Percentiles rank a stretch among this genome's conserved stretches.
phyloP scores from a whole-genome alignment of 306 rosid species.

The Sesbania bispinosa region DNA sequence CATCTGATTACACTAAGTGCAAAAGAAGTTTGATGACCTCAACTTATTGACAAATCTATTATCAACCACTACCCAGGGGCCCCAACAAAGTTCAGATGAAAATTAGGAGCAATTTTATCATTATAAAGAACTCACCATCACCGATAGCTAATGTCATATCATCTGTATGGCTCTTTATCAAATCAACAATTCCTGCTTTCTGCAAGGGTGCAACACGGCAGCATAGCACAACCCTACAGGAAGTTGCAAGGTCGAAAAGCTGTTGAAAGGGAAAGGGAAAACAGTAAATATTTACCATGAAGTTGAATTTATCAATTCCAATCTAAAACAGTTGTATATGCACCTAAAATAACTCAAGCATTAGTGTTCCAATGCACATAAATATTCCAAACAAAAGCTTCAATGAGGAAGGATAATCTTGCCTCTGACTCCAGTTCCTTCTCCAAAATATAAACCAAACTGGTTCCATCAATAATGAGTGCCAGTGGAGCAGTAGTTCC shows the following conservation, averaged over 20 bases:
- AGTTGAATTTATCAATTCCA: slow-evolving; percentile 1
- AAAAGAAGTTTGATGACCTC: slow-evolving; percentile 12
- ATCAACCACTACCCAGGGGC: background rate
- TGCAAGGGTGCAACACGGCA: slow-evolving; percentile 99
- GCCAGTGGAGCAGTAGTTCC: slow-evolving; percentile 56
- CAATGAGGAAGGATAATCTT: slow-evolving; percentile 30
- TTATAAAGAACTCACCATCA: slow-evolving; percentile 60
- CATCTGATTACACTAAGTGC: slow-evolving; percentile 12
- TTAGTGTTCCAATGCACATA: background rate
- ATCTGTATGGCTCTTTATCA: slow-evolving; percentile 83
- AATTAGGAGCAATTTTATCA: background rate
- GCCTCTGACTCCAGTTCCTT: slow-evolving; percentile 83
- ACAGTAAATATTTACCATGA: slow-evolving; percentile 21
- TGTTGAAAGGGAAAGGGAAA: slow-evolving; percentile 38
- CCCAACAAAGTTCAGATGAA: slow-evolving; percentile 9
- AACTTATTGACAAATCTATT: slow-evolving; percentile 8
- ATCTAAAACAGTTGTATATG: background rate
- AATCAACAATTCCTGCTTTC: slow-evolving; percentile 97
- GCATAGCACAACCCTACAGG: slow-evolving; percentile 87
- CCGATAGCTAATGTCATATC: slow-evolving; percentile 99
- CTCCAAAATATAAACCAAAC: slow-evolving; percentile 95
- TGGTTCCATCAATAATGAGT: slow-evolving; percentile 90
- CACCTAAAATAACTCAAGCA: slow-evolving; percentile 19
- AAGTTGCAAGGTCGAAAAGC: slow-evolving; percentile 91
- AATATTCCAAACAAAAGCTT: background rate